phyloP scores from a whole-genome alignment of 257 asterid genomes.

The Lycium ferocissimum region DNA sequence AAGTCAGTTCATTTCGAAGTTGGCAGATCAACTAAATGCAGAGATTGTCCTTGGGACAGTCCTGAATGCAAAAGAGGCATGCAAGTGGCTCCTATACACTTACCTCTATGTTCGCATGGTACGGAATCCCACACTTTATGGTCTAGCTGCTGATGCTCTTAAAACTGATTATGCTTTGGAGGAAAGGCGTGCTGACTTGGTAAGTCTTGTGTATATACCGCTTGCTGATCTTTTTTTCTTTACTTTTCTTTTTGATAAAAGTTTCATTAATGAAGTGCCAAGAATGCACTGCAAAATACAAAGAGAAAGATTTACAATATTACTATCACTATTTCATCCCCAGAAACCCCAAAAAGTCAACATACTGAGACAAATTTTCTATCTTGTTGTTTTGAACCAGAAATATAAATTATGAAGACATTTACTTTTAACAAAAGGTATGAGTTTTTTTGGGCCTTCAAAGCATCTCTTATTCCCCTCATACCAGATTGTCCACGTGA shows the following conservation, averaged over 20 bases:
- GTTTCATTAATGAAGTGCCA: not conserved
- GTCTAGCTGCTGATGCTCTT: conserved; percentile 45
- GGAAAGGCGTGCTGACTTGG: conserved; percentile 53
- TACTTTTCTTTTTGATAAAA: not conserved
- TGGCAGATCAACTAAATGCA: conserved; percentile 58
- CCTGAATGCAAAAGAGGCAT: conserved; percentile 53
- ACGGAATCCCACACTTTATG: conserved; percentile 53
- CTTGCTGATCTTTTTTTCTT: not conserved
- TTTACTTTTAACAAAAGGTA: not conserved
- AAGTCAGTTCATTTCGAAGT: conserved; percentile 51
- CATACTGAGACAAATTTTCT: not conserved
- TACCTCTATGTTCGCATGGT: conserved; percentile 54
- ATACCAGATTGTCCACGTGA: not conserved
- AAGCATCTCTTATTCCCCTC: not conserved
- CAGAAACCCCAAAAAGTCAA: not conserved
- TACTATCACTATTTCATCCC: not conserved
- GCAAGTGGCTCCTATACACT: conserved; percentile 54
- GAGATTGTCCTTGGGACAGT: conserved; percentile 58
- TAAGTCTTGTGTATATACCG: conserved; percentile 25
- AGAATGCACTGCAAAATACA: not conserved
- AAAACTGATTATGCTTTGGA: conserved; percentile 35
- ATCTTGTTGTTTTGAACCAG: not conserved
- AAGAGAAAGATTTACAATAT: not conserved
- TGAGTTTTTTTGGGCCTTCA: not conserved
- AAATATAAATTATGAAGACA: not conserved